Conservation (phyloP, 805 yeast genomes). For the Schwanniomyces pseudopolymorphus region DNA sequence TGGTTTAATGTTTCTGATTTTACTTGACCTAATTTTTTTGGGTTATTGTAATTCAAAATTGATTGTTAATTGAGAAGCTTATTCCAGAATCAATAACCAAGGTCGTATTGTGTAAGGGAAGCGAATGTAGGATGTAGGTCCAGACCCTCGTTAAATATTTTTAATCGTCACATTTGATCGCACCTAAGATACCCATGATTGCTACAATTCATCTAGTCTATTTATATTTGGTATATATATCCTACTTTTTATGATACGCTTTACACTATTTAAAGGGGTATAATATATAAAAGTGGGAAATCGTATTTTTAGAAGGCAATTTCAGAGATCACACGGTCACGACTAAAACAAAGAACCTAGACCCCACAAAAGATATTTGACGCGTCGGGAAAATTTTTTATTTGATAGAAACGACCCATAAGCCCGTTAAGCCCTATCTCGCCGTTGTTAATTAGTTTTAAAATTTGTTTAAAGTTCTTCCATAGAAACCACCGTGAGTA, state of each 20-base stretch:
- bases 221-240: no score
- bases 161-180: no score
- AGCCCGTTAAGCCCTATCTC: background rate
- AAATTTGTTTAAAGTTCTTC: background rate
- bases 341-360: background rate
- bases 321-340: background rate
- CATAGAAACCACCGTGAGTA: no score
- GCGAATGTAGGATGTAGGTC: background rate
- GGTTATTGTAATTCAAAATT: no score
- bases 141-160: background rate
- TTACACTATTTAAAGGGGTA: background rate
- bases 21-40: no score
- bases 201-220: no score
- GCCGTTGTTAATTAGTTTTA: background rate
- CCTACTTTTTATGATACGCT: no score
- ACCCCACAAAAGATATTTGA: background rate
- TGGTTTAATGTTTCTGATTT: no score
- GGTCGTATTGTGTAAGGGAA: background rate
- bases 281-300: background rate
- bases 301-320: background rate
- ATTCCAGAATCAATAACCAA: no score
- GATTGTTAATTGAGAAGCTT: no score
- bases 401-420: background rate
- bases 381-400: background rate
- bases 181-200: no score